Evolutionary conservation across 306 rosid species (phyloP), one percentile per base, ranked within the genome.

Genomic region (Citrullus amarus): DNA sequence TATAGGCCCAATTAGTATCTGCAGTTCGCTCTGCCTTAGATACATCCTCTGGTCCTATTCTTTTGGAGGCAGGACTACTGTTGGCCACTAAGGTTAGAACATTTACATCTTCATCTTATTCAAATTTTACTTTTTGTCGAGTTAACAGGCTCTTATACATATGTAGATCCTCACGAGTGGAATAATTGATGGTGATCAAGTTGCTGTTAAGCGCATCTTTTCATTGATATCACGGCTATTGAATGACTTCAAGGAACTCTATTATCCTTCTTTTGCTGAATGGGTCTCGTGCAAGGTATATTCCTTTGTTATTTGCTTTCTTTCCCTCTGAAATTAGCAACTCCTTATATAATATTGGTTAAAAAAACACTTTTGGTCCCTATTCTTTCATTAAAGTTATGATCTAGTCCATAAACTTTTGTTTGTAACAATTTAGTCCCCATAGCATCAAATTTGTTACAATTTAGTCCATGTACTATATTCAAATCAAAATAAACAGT

Each of bases 241-340:
- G 87, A 85, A 84, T 86, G 97, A 92, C 30, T 92, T 95, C 82
- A 88, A 90, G 86, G 93, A 91, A 81, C 92, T 95, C 77, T 95
- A 91, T 82, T 95, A 90, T 95, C 98, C 98, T 84, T 95, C 98
- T 36, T 95, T 92, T 89, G 96, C 98, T 17, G 98, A 95, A 81
- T 95, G 98, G 98, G 98, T 92, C 81, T 88, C 98, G 22, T 92
- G 96, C 90, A 95, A 92, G 96, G 98, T 87, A 81, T 43, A 81
- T 65, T 43, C 75, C 58, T 70, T 71, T 78, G 70, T 76, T 56
- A 32, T 79, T 76, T 62, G 50, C 22, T 57, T 56, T 16, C 74
- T 78, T n/a, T 46, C 43, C 36, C 57, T 46, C 59, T 20, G 9
- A 20, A 56, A 7, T 28, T 32, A 32, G 11, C 63, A 32, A 11